Base-by-base conservation (phyloP, 2,329 filamentous ascomycete species). In the Aureobasidium sp. region DNA sequence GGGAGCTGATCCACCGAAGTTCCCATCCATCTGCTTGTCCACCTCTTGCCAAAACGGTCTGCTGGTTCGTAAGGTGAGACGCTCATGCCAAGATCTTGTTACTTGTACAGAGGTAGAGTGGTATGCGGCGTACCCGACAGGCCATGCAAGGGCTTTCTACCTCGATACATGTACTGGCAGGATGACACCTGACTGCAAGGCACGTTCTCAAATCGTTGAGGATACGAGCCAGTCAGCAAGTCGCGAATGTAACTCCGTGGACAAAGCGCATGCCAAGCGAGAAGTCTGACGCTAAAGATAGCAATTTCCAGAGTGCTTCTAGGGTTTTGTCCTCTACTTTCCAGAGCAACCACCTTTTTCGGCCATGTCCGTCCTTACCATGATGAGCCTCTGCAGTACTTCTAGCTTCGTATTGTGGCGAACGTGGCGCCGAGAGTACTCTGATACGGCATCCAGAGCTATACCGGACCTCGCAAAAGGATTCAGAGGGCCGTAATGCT, bases 391-490 rank as follows among this genome's bases (percentile, higher is more conserved):
- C 37, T 29, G 25, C 7, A 29, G 50, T 29, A 32, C 34, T 30
- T 37, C 15, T 9, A 16, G n/a, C 15, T 39, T 58, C 54, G 54
- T 58, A 48, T 48, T 25, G 54, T 58, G 42, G 54, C 54, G n/a
- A 58, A 4, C 21, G 54, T 58, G 42, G 41, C 54, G 42, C 11
- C 11, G 39, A 39, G 11, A 25, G 15, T 25, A 47, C 41, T 48
- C 42, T 42, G 39, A 59, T 32, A 42, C 27, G 34, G 27, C 36
- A 42, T 16, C 42, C n/a, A n/a, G 21, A 34, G 27, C 44, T 45
- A 49, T 49, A 50, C 57, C 44, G 27, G 6, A 59, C 27, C 57
- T 59, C 57, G 44, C 57, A 41, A 49, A 36, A 59, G 45, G 44
- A 59, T 41, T 25, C 1, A 11, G 21, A 49, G 42, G 37, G 6